Evolutionary conservation across 2,329 filamentous ascomycete genomes (phyloP).

Genomic region (Thielaviopsis euricoi): DNA sequence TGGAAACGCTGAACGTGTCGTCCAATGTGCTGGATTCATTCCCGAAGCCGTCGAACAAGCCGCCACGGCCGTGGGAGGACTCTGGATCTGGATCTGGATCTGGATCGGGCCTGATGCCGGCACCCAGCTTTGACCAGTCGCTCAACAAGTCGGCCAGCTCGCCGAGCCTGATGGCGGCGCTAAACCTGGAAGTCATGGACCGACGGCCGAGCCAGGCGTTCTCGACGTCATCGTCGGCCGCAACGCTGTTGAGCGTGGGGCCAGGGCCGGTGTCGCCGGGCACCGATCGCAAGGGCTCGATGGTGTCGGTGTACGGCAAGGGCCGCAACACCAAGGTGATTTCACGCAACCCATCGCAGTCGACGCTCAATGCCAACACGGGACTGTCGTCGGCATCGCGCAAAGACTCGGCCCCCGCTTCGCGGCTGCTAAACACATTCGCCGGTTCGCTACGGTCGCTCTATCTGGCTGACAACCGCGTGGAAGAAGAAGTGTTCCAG

Average conservation of each 20-base stretch:
- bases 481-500: slow-evolving; percentile 91
- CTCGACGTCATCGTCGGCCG: slow-evolving; percentile 48
- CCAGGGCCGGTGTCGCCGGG: slow-evolving; percentile 48
- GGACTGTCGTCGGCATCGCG: slow-evolving; percentile 31
- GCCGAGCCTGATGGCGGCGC: slow-evolving; percentile 36
- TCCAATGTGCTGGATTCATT: slow-evolving; percentile 87
- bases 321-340: slow-evolving; percentile 75
- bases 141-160: slow-evolving; percentile 22
- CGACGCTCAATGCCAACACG: slow-evolving; percentile 20
- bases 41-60: slow-evolving; percentile 65
- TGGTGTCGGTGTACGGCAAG: slow-evolving; percentile 65
- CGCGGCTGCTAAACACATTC: slow-evolving; percentile 71
- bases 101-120: too few species aligned
- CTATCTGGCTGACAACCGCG: slow-evolving; percentile 80
- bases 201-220: slow-evolving; percentile 72
- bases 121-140: background rate
- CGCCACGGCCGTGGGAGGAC: slow-evolving; percentile 43
- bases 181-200: slow-evolving; percentile 60
- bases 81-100: slow-evolving; percentile 6
- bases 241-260: slow-evolving; percentile 54
- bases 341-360: slow-evolving; percentile 41
- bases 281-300: slow-evolving; percentile 60
- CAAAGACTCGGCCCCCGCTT: slow-evolving; percentile 81
- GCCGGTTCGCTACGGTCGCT: slow-evolving; percentile 69
- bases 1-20: slow-evolving; percentile 87